phyloP scores from a whole-genome alignment of 257 asterid species.

The Nicotiana obtusifolia region DNA sequence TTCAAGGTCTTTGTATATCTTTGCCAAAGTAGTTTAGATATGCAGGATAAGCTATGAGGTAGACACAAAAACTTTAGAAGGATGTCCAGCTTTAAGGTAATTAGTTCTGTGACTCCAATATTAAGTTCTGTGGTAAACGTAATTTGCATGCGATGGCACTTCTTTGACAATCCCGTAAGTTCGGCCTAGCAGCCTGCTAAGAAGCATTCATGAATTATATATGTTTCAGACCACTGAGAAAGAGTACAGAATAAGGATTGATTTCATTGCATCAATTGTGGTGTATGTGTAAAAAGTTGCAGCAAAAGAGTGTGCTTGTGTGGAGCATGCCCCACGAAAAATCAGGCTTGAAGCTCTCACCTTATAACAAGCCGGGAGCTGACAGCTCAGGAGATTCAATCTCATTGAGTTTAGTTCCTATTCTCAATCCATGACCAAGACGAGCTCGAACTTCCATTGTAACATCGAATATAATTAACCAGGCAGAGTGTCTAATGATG shows the following conservation, averaged over 20 bases:
- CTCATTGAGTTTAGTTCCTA: neutral
- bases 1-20: neutral
- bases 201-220: neutral
- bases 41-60: neutral
- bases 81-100: neutral
- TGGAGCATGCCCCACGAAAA: neutral
- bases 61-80: neutral
- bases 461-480: neutral
- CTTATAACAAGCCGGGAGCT: neutral
- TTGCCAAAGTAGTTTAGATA: neutral
- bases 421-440: neutral
- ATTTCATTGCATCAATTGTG: neutral
- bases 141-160: neutral
- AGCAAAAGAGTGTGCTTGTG: neutral
- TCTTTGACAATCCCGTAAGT: neutral
- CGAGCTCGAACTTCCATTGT: neutral
- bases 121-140: neutral
- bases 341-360: neutral
- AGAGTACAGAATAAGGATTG: neutral
- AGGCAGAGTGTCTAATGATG: neutral
- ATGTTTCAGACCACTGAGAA: neutral
- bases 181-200: neutral
- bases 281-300: neutral
- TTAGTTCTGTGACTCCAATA: neutral
- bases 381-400: neutral